Evolutionary conservation across 2,329 filamentous ascomycete genomes (phyloP).

Genomic region (Cylindrodendrum hubeiense): DNA sequence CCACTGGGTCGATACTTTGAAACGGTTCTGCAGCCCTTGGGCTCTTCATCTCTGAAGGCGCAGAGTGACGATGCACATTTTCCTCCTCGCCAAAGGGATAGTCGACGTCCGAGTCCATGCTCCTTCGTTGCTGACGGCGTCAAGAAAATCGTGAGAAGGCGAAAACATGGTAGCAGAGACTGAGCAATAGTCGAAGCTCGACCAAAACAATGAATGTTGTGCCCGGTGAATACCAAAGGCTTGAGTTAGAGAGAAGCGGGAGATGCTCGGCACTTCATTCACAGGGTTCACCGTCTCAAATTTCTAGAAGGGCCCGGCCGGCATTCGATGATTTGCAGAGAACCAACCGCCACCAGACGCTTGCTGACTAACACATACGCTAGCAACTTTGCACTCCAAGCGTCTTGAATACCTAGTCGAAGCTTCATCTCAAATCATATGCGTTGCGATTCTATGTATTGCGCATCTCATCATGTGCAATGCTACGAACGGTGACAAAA

Average conservation of each 20-base stretch:
- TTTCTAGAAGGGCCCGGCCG: slow-evolving; percentile 11
- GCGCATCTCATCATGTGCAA: slow-evolving; percentile 50
- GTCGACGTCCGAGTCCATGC: slow-evolving; percentile 48
- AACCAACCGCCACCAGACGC: not conserved
- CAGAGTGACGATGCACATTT: slow-evolving; percentile 6
- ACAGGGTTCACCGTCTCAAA: slow-evolving; percentile 16
- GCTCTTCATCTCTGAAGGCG: slow-evolving; percentile 28
- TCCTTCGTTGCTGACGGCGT: slow-evolving; percentile 38
- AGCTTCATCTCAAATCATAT: slow-evolving; percentile 20
- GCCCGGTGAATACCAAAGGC: not conserved
- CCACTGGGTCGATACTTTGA: slow-evolving; percentile 10
- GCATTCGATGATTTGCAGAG: not conserved
- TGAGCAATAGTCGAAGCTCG: slow-evolving; percentile 15
- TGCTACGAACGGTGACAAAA: slow-evolving; percentile 49
- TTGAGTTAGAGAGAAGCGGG: not conserved
- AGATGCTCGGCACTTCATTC: slow-evolving; percentile 13
- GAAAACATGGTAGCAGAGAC: slow-evolving; percentile 46
- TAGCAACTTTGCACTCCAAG: slow-evolving; percentile 5
- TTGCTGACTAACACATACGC: slow-evolving; percentile 35
- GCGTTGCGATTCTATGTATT: slow-evolving; percentile 12
- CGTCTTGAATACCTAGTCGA: not conserved
- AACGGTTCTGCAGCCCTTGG: not conserved
- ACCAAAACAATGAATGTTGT: slow-evolving; percentile 9
- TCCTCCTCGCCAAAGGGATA: slow-evolving; percentile 33
- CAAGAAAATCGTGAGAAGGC: slow-evolving; percentile 30